Evolutionary conservation across 2,329 filamentous ascomycete species (phyloP).

Genomic region (Calonectria pauciramosa): DNA sequence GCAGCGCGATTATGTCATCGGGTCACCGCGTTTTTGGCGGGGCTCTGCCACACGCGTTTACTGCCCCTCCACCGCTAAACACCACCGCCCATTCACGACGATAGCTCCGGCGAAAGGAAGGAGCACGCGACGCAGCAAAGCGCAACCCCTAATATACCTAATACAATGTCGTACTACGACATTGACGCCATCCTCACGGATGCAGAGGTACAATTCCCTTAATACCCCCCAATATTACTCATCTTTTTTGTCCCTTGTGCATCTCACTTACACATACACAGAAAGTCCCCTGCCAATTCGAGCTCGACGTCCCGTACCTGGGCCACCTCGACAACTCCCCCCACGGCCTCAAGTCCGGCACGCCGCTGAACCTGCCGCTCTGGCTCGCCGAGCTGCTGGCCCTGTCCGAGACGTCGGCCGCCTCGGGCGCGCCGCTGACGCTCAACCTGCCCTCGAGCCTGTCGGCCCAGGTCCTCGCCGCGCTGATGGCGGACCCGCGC

Average conservation of each 20-base stretch:
- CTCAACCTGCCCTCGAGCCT: slow-evolving; percentile 87
- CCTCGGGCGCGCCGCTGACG: slow-evolving; percentile 74
- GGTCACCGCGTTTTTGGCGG: slow-evolving; percentile 35
- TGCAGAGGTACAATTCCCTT: slow-evolving; percentile 72
- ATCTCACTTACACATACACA: slow-evolving; percentile 52
- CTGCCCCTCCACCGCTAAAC: slow-evolving; percentile 23
- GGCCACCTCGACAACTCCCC: slow-evolving; percentile 92
- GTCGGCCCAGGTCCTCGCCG: slow-evolving; percentile 84
- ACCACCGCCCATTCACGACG: background rate
- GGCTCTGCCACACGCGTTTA: slow-evolving; percentile 37
- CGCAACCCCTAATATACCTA: background rate
- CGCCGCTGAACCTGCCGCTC: slow-evolving; percentile 85
- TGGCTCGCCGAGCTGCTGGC: slow-evolving; percentile 97
- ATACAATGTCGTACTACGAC: slow-evolving; percentile 82
- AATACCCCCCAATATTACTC: background rate
- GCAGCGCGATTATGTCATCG: slow-evolving; percentile 43
- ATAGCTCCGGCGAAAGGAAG: background rate
- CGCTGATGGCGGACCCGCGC: slow-evolving; percentile 89
- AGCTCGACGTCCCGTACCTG: slow-evolving; percentile 87
- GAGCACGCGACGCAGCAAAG: background rate
- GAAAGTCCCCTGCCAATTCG: slow-evolving; percentile 97
- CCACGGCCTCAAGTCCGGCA: slow-evolving; percentile 81
- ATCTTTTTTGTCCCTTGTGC: background rate
- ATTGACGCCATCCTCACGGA: slow-evolving; percentile 88
- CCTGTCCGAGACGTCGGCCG: slow-evolving; percentile 68